A percentile compares a stretch with the other conserved stretches of the same genome.
Evolutionary conservation across 345 rosid species (phyloP).

Genomic region (Hibiscus trionum): DNA sequence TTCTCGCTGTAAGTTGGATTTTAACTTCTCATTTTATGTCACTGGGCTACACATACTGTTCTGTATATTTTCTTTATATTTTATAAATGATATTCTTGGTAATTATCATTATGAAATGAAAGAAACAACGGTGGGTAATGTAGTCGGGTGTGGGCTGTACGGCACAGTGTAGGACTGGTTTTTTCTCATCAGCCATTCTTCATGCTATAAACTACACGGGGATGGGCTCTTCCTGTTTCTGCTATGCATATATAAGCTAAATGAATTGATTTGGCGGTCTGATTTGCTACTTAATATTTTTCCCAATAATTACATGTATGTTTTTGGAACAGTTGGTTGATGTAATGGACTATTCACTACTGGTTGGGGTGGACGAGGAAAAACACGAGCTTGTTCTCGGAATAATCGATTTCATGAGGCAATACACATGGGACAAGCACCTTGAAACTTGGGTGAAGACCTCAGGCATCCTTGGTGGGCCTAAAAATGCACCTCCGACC

Average conservation of each 20-base stretch:
- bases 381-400: slow-evolving; percentile 75
- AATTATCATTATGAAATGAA: background rate
- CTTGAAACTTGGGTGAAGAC: slow-evolving; percentile 91
- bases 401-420: slow-evolving; percentile 94
- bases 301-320: background rate
- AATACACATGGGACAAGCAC: slow-evolving; percentile 98
- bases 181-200: background rate
- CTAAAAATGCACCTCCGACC: slow-evolving; percentile 63
- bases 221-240: background rate
- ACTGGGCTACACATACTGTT: background rate
- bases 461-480: slow-evolving; percentile 73
- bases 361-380: slow-evolving; percentile 84
- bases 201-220: background rate
- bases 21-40: background rate
- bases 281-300: background rate
- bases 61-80: background rate
- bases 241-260: background rate
- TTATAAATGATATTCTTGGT: slow-evolving; percentile 9
- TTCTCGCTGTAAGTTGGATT: slow-evolving; percentile 76
- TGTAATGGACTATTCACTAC: slow-evolving; percentile 92
- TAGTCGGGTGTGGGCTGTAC: background rate
- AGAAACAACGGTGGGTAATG: background rate
- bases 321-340: slow-evolving; percentile 58
- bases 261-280: background rate
- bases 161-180: background rate